phyloP scores from a whole-genome alignment of 768 basidiomycete species.

The Boletus sp. region DNA sequence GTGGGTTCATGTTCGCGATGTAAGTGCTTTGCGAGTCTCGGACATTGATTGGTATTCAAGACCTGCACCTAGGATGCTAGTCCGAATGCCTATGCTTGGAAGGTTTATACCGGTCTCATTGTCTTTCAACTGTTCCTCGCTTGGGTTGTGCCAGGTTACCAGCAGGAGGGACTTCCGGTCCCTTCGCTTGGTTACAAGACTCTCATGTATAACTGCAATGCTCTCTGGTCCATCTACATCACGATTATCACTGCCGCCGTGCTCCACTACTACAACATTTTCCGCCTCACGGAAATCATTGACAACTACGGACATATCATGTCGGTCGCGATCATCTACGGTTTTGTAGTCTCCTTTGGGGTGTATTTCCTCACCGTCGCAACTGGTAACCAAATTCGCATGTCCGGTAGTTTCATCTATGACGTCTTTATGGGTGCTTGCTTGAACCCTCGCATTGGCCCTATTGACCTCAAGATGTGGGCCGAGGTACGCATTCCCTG shows the following conservation, averaged over 20 bases:
- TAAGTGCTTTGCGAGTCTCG: conserved; percentile 35
- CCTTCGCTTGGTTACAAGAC: conserved; percentile 92
- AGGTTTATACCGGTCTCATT: conserved; percentile 87
- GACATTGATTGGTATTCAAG: not conserved
- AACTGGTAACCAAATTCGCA: conserved; percentile 80
- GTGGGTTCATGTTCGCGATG: conserved; percentile 82
- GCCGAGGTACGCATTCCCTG: conserved; percentile 96
- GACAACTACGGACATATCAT: conserved; percentile 96
- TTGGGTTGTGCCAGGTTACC: conserved; percentile 85
- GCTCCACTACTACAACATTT: conserved; percentile 77
- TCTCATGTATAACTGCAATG: conserved; percentile 97
- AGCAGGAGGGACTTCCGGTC: conserved; percentile 94
- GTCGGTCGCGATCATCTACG: conserved; percentile 92
- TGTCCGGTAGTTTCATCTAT: conserved; percentile 94
- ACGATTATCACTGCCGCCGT: conserved; percentile 72
- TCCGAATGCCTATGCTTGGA: conserved; percentile 86
- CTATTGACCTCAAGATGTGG: conserved; percentile 98
- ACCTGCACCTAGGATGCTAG: conserved; percentile 71
- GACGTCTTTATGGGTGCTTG: conserved; percentile 96
- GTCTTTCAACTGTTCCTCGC: conserved; percentile 89
- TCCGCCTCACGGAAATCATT: conserved; percentile 92
- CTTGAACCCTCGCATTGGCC: conserved; percentile 90
- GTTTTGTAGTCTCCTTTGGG: conserved; percentile 76
- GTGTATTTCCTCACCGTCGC: conserved; percentile 78
- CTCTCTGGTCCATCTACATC: conserved; percentile 77